Conservation (phyloP, 2,329 filamentous ascomycete genomes). For the Colletotrichum trifolii region DNA sequence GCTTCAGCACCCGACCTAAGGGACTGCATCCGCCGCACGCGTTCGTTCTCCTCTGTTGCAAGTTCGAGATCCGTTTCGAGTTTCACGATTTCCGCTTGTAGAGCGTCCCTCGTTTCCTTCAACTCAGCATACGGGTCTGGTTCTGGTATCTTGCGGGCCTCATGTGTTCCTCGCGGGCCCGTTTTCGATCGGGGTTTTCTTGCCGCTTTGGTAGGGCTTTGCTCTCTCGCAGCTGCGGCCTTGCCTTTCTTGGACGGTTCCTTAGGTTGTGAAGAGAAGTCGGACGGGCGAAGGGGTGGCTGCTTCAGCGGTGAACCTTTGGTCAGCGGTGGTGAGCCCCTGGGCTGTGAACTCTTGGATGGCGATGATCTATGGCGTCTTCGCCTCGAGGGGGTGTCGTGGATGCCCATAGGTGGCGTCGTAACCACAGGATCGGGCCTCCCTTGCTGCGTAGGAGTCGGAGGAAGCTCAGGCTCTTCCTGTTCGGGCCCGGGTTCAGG, state of each 20-base stretch:
- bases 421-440: conserved; percentile 63
- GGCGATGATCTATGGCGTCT: conserved; percentile 52
- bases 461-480: conserved; percentile 70
- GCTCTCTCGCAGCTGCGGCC: conserved; percentile 18
- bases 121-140: conserved; percentile 59
- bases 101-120: conserved; percentile 61
- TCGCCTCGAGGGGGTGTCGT: conserved; percentile 66
- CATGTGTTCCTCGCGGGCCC: conserved; percentile 42
- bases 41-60: conserved; percentile 68
- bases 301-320: conserved; percentile 64
- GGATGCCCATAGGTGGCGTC: conserved; percentile 68
- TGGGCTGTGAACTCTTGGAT: conserved; percentile 50
- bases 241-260: conserved; percentile 36
- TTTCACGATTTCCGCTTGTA: conserved; percentile 65
- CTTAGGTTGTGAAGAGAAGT: conserved; percentile 17
- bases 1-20: conserved; percentile 47
- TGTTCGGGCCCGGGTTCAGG: conserved; percentile 41
- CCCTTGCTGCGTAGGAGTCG: conserved; percentile 61
- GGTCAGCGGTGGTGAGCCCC: conserved; percentile 38
- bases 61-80: conserved; percentile 69
- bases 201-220: conserved; percentile 3
- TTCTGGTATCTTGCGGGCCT: conserved; percentile 54
- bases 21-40: conserved; percentile 55
- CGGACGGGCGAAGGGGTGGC: conserved; percentile 46
- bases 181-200: conserved; percentile 14